These are phyloP conservation scores for Neospora caninum DNA, from an alignment of 169 alveolate species.

Conservation along the genomic window DNA sequence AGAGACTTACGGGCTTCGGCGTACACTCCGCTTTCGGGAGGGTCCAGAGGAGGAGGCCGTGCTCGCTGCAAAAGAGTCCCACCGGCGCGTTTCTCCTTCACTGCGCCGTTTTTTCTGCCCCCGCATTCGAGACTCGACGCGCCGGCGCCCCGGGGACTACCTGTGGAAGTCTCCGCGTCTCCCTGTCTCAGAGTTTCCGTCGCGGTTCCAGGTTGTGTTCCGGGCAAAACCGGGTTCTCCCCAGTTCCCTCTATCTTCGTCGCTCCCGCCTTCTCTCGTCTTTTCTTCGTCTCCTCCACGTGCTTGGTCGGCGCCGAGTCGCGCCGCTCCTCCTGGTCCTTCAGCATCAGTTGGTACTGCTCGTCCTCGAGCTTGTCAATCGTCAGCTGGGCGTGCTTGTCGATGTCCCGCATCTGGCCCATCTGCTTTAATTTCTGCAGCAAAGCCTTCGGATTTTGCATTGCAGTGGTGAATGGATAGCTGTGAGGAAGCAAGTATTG, in stretches of 20 bases:
- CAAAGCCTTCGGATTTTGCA: constrained; percentile 29
- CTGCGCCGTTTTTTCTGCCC: neutral
- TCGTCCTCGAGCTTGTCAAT: neutral
- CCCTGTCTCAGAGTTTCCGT: neutral
- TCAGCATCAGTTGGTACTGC: constrained; percentile 17
- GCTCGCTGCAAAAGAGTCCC: neutral
- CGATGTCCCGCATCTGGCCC: constrained; percentile 7
- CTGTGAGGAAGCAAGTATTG: constrained; percentile 48
- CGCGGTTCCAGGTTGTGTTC: neutral
- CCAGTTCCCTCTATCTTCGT: neutral
- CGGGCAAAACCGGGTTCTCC: no score
- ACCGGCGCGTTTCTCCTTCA: neutral
- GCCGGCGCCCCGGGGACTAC: no score
- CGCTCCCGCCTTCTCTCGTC: neutral
- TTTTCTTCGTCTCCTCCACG: neutral
- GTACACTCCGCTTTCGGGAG: constrained; percentile 6
- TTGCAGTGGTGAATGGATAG: constrained; percentile 49
- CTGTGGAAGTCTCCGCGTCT: no score
- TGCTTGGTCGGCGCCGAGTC: neutral
- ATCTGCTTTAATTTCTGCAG: constrained; percentile 48
- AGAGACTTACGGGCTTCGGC: constrained; percentile 31
- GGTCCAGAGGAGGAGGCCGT: neutral
- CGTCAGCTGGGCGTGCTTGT: neutral
- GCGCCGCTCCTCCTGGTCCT: neutral
- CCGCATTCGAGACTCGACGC: neutral